phyloP scores from a whole-genome alignment of 2,329 filamentous ascomycete species.

The Waltergamsia citrina region DNA sequence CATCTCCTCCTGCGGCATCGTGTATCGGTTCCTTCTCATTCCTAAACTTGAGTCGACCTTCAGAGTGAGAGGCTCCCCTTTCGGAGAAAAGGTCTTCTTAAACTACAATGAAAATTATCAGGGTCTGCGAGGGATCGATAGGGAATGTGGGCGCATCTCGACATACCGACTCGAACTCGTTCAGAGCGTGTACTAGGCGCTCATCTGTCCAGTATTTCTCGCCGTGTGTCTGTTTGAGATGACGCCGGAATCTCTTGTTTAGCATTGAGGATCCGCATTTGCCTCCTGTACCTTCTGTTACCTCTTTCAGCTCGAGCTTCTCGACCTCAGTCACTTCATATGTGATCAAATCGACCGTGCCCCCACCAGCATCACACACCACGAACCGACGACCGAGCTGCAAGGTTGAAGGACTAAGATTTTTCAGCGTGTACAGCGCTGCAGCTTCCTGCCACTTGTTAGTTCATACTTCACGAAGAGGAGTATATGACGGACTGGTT shows the following conservation, averaged over 20 bases:
- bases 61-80: slow-evolving; percentile 24
- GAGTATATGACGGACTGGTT: slow-evolving; percentile 25
- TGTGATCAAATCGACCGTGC: slow-evolving; percentile 43
- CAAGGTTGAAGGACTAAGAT: slow-evolving; percentile 28
- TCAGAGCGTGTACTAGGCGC: slow-evolving; percentile 27
- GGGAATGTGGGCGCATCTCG: too few species aligned
- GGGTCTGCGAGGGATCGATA: background rate
- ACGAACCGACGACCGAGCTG: slow-evolving; percentile 37
- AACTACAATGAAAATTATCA: slow-evolving; percentile 13
- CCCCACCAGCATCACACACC: slow-evolving; percentile 44
- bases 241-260: slow-evolving; percentile 35
- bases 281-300: slow-evolving; percentile 36
- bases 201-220: slow-evolving; percentile 32
- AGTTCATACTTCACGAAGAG: slow-evolving; percentile 3
- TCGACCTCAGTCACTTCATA: slow-evolving; percentile 35
- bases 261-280: slow-evolving; percentile 40
- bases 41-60: slow-evolving; percentile 21
- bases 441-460: slow-evolving; percentile 32
- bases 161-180: slow-evolving; percentile 30
- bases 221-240: slow-evolving; percentile 31
- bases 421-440: slow-evolving; percentile 36
- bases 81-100: slow-evolving; percentile 26
- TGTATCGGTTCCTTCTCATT: slow-evolving; percentile 18
- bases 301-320: slow-evolving; percentile 35
- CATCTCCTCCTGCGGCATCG: slow-evolving; percentile 46